Base-by-base conservation (phyloP, 148 eudicot species). In the Fagopyrum homotropicum region DNA sequence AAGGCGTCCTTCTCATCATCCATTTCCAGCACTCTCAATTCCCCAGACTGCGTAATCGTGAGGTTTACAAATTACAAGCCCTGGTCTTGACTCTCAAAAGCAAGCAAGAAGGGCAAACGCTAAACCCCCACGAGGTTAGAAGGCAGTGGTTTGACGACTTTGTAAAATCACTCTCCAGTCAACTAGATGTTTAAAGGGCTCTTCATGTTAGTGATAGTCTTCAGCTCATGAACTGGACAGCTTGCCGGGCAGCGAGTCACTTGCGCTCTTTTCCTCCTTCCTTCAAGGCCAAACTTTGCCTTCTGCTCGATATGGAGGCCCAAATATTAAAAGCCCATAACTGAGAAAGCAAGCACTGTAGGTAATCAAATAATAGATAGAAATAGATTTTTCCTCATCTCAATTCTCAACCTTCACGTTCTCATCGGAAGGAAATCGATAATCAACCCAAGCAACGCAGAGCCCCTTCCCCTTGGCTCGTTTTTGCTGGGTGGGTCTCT, bases 181-280 rank as follows among this genome's bases (percentile, higher is more conserved):
- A 80, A 73, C 84, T 78, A 10, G 93, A 93, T 81, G 97, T 93
- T 78, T 97, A 93, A 75, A 86, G 77, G 75, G 94, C 98, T 73
- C 94, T 93, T 66, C 98, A 93, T 78, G 90, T 81, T 46, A 77
- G 84, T 73, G 84, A 89, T 74, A 90, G 97, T 52, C 46, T 75
- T 71, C 69, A 56, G 43, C 84, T 88, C 61, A 87, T 59, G 80
- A 82, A 82, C 15, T 93, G 98, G 98, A 89, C 79, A 81, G 87
- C 88, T 26, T 93, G 98, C 98, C 91, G 91, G 98, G 93, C 0
- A 86, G 91, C 75, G 90, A 86, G 81, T 86, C 98, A 0, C 95
- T 93, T 17, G 91, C 95, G 0, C 77, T 93, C 74, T 89, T 93
- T 78, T 59, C 90, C 6, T 82, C 90, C 40, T 91, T 91, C 80